A percentile compares a stretch with the other conserved stretches of the same genome.
phyloP scores from a whole-genome alignment of 345 rosid species.

The Trapa bicornis region DNA sequence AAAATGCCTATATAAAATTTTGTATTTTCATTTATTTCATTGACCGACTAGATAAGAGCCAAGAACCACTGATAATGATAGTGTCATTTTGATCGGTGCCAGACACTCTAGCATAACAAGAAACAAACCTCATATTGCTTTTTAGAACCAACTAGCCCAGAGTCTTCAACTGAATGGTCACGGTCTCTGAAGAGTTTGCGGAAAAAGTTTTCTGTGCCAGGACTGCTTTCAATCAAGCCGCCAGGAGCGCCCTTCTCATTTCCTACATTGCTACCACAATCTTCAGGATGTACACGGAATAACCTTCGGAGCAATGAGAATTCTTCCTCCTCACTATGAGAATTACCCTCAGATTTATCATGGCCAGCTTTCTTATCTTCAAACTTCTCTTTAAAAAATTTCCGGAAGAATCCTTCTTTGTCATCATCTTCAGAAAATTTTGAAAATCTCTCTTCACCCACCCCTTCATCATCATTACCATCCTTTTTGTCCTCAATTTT shows the following conservation, averaged over 20 bases:
- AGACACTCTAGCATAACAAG: background rate
- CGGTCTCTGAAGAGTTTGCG: constrained; percentile 94
- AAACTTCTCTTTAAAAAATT: constrained; percentile 66
- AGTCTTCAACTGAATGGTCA: constrained; percentile 87
- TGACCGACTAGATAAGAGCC: background rate
- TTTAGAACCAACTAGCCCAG: constrained; percentile 69
- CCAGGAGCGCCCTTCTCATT: constrained; percentile 47
- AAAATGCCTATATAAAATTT: background rate
- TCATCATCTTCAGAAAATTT: constrained; percentile 77
- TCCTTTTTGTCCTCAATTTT: constrained; percentile 69
- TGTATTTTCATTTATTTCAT: background rate
- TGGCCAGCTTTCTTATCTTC: constrained; percentile 70
- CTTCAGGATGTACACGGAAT: constrained; percentile 95
- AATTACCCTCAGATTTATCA: constrained; percentile 43
- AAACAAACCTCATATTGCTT: constrained; percentile 62
- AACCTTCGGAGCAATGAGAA: constrained; percentile 65
- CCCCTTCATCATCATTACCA: constrained; percentile 38
- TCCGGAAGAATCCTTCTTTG: constrained; percentile 81
- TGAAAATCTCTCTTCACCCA: constrained; percentile 32
- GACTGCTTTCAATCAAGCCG: constrained; percentile 69
- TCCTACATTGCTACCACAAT: constrained; percentile 33
- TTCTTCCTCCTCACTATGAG: constrained; percentile 60
- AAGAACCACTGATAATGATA: background rate
- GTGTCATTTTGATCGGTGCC: background rate
- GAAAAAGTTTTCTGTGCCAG: constrained; percentile 90